Base-by-base conservation (phyloP, 2,329 filamentous ascomycete genomes). In the Celoporthe dispersa region DNA sequence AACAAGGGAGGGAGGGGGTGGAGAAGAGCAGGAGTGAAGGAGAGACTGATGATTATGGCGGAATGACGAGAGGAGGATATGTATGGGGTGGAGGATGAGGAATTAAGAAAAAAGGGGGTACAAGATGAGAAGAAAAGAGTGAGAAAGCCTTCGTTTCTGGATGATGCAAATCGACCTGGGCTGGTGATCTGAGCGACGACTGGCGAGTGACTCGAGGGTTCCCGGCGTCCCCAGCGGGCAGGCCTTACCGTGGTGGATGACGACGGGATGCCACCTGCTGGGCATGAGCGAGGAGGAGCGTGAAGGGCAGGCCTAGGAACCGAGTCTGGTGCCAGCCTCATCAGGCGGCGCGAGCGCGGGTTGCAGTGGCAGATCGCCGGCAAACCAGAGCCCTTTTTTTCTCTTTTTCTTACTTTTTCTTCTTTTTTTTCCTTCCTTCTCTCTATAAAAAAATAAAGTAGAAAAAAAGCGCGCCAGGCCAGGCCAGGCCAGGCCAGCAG, bases 21-120 rank as follows among this genome's bases (percentile, higher is more conserved):
- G 51, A 69, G 72, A 70, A 33, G 66, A 61, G 59, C 48, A 67
- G 59, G 67, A 33, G 48, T 35, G 33, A 39, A 39, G 68, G 62
- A 55, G 61, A 69, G 37, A 67, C 59, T 72, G 66, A 61, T 64
- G 65, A 61, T 59, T 48, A n/a, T 48, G 44, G 3, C 22, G 22
- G 44, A 7, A 70, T 48, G 16, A 64, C 19, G 51, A 35, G n/a
- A 31, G 62, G 25, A n/a, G n/a, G 57, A 19, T 33, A 53, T n/a
- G 39, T 35, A 35, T 39, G 44, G 51, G 64, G 66, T 60, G 69
- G 67, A 64, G 67, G 68, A 61, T 53, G 69, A 39, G 62, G 62
- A 61, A 63, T 62, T 41, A 66, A 68, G 64, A 62, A 41, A 12
- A 35, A 28, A 44, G 37, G 9, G 37, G 9, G 37, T n/a, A n/a